Conservation (phyloP, 768 basidiomycete species). For the Basidioascus undulatus region DNA sequence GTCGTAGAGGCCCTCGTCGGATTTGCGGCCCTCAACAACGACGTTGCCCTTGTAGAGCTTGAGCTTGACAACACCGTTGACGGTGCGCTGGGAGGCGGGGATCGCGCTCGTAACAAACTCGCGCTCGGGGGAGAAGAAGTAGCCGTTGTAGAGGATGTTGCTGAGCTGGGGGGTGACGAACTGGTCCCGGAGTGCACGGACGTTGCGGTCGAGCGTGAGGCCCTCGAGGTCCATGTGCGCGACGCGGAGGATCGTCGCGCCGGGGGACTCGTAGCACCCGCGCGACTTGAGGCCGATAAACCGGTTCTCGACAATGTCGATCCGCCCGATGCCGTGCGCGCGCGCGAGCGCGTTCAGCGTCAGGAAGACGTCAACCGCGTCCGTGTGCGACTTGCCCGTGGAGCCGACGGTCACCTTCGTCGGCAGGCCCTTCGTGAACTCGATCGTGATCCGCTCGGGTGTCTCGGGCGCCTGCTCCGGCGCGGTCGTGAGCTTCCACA, state of each 20-base stretch:
- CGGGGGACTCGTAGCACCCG: constrained; percentile 98
- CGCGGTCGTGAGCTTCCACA: constrained; percentile 91
- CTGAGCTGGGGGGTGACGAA: constrained; percentile 79
- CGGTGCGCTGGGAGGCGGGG: constrained; percentile 82
- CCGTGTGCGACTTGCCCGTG: constrained; percentile 41
- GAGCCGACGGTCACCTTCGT: constrained; percentile 40
- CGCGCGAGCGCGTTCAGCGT: constrained; percentile 73
- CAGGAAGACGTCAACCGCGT: constrained; percentile 81
- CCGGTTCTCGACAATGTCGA: constrained; percentile 98
- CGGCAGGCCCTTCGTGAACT: constrained; percentile 69
- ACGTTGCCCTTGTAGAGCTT: constrained; percentile 94
- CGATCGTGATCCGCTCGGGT: constrained; percentile 59
- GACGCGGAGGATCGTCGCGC: constrained; percentile 77
- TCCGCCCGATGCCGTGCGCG: constrained; percentile 84
- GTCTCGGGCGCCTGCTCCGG: constrained; percentile 55
- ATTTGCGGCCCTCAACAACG: constrained; percentile 70
- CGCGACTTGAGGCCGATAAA: constrained; percentile 98
- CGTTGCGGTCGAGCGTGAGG: constrained; percentile 89
- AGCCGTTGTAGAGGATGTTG: constrained; percentile 87
- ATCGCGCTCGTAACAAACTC: constrained; percentile 81
- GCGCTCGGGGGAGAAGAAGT: constrained; percentile 98
- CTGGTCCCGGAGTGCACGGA: constrained; percentile 77
- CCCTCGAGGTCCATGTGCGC: constrained; percentile 96
- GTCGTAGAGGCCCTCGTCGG: constrained; percentile 78
- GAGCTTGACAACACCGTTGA: constrained; percentile 74